phyloP scores from a whole-genome alignment of 257 asterid species.

The Pogostemon cablin region DNA sequence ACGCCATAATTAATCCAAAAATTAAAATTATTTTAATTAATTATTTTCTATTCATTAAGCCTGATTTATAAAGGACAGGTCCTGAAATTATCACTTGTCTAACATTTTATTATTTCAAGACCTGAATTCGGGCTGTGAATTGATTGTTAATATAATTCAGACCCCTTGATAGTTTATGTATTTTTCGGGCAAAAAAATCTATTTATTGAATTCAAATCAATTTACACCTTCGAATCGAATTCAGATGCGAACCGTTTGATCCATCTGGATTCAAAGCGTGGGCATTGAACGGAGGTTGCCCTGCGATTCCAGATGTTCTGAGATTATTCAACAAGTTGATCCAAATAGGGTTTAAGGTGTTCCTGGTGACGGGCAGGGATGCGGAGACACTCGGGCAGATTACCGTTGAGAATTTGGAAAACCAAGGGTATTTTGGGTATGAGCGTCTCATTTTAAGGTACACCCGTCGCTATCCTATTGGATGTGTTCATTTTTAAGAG shows the following conservation, averaged over 20 bases:
- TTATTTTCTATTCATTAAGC: too few species aligned
- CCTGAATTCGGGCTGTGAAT: not conserved
- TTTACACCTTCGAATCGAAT: not conserved
- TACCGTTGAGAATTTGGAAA: constrained; percentile 45
- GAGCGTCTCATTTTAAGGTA: constrained; percentile 58
- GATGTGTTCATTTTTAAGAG: too few species aligned
- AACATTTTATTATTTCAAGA: too few species aligned
- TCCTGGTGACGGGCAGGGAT: constrained; percentile 62
- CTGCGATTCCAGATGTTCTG: constrained; percentile 52
- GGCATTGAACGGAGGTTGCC: constrained; percentile 54
- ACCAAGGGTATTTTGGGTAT: constrained; percentile 57
- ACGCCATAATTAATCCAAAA: not conserved
- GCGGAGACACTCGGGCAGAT: constrained; percentile 53
- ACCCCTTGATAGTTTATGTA: too few species aligned
- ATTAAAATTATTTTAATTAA: not conserved
- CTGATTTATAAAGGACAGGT: too few species aligned
- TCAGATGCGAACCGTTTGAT: constrained; percentile 63
- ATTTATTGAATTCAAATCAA: not conserved
- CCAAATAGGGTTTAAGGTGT: constrained; percentile 49
- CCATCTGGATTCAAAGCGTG: constrained; percentile 57
- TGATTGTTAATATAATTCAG: not conserved
- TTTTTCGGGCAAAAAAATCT: too few species aligned
- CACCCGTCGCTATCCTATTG: not conserved
- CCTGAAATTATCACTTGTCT: too few species aligned
- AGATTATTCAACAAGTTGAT: constrained; percentile 50